Base-by-base conservation (phyloP, 139 green algal genomes). In the Chlorella sp. region DNA sequence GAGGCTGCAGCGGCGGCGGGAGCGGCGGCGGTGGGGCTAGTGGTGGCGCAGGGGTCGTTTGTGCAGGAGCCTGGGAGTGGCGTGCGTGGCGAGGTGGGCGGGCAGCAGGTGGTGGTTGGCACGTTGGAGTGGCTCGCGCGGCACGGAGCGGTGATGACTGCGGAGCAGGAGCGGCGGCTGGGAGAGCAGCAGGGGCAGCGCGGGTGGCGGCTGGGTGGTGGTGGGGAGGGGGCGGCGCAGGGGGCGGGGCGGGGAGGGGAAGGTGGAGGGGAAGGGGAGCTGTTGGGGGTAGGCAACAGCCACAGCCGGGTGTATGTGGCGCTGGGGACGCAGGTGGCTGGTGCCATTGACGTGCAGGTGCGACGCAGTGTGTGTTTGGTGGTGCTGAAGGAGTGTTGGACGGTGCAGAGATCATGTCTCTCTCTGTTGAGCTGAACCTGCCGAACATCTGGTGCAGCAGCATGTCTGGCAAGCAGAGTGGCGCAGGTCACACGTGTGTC, bases 51-150 rank as follows among this genome's bases (percentile, higher is more conserved):
- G 1, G 91, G 86, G n/a, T 87, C 77, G 26, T 91, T 97, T 77
- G 23, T 77, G 20, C 92, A 96, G 71, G 88, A 95, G 80, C 86
- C 91, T 0, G 89, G 91, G 51, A 89, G 78, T 50, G 92, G 92
- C 20, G 89, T 93, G 30, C 64, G 69, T 1, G 93, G 77, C 32
- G 73, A 69, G 1, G 88, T 97, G 31, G 80, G 70, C 5, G 88
- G 87, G 0, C 60, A 65, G 1, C 60, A 32, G 0, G 85, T 97
- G 22, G 75, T 79, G 1, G 90, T 97, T 1, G 92, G 92, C n/a
- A 95, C 77, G 0, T 67, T 87, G 35, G 92, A 92, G 17, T 97
- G 88, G 88, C 79, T 96, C 34, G 55, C 80, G 60, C 73, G 82
- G 5, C 78, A 87, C 3, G 80, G 78, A 2, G 42, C 67, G 23